These are phyloP conservation scores for Mortierella alpina DNA, from an alignment of 192 early-diverging fungal genomes.

Conservation along the genomic window DNA sequence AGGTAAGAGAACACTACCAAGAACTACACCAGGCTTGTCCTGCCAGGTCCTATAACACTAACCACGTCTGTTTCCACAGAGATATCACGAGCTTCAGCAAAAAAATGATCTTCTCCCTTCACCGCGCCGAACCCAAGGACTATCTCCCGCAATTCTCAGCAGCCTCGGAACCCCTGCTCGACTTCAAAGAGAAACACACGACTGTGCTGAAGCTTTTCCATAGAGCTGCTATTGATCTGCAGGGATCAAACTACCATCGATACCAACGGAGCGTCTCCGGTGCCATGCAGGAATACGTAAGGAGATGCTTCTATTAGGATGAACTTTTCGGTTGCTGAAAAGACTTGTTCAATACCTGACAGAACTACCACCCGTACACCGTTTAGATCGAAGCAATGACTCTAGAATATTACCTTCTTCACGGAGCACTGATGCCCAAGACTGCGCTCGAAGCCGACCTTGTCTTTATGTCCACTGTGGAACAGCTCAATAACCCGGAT, in stretches of 20 bases:
- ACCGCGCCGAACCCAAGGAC: slow-evolving; percentile 46
- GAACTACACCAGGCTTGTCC: not conserved
- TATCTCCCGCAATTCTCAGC: slow-evolving; percentile 30
- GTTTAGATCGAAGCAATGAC: slow-evolving; percentile 50
- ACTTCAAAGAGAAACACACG: slow-evolving; percentile 41
- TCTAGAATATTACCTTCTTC: slow-evolving; percentile 43
- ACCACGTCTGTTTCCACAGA: not conserved
- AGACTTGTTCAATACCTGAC: not conserved
- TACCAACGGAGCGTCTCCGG: slow-evolving; percentile 49
- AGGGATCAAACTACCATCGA: slow-evolving; percentile 43
- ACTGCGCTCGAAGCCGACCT: slow-evolving; percentile 31
- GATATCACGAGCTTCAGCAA: slow-evolving; percentile 52
- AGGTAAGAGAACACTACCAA: slow-evolving; percentile 21
- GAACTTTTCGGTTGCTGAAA: not conserved
- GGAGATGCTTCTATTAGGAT: not conserved
- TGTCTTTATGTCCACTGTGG: slow-evolving; percentile 23
- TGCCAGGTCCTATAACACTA: not conserved
- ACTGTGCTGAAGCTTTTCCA: slow-evolving; percentile 49
- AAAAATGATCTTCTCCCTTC: slow-evolving; percentile 52
- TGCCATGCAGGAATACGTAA: slow-evolving; percentile 53
- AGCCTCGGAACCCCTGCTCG: slow-evolving; percentile 25
- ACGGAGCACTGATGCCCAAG: slow-evolving; percentile 46
- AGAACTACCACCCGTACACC: not conserved
- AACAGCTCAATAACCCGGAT: slow-evolving; percentile 29
- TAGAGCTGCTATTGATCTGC: slow-evolving; percentile 33